Base-by-base conservation (phyloP, 129 eudicot genomes). In the Kitagawia praeruptora region DNA sequence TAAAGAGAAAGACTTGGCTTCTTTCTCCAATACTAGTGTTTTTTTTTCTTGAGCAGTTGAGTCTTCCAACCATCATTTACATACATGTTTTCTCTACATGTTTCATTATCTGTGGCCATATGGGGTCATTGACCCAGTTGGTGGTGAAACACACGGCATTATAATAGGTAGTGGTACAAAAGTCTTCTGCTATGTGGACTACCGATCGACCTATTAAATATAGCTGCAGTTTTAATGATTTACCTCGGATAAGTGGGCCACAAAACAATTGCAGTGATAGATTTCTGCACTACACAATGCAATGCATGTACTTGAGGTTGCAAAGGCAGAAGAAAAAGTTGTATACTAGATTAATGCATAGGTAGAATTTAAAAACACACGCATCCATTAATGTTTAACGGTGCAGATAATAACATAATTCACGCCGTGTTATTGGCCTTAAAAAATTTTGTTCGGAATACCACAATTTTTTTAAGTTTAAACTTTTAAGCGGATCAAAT, bases 31-130 rank as follows among this genome's bases (percentile, higher is more conserved):
- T 66, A 31, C 75, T 64, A 14, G 66, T 5, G 28, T 28, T 0
- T 18, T 46, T 18, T 46, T 73, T 73, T 42, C 7, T 73, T 28
- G 66, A 42, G 75, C 75, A 45, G 13, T 51, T 79, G 81, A 42
- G 75, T 47, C 48, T 69, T 79, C 46, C 51, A 44, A 69, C 49
- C 34, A 56, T 23, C 13, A 23, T 23, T 18, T 11, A 31, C 18
- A 69, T 3, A 10, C 16, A 10, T 18, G 31, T 71, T 40, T 41
- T 37, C 4, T 3, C 18, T 56, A 23, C 66, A 56, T 3, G 28
- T 8, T 9, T 70, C 46, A 39, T 19, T 19, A 21, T 72, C 45
- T 75, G 48, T 8, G 64, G 69, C 64, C 27, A 1, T 1, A 1
- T 0, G 40, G 19, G 74, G n/a, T 37, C 63, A 75, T 75, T 45